Evolutionary conservation across 83 land plant species (phyloP), one percentile per base, ranked within the genome.

Genomic region (Larix sibirica): DNA sequence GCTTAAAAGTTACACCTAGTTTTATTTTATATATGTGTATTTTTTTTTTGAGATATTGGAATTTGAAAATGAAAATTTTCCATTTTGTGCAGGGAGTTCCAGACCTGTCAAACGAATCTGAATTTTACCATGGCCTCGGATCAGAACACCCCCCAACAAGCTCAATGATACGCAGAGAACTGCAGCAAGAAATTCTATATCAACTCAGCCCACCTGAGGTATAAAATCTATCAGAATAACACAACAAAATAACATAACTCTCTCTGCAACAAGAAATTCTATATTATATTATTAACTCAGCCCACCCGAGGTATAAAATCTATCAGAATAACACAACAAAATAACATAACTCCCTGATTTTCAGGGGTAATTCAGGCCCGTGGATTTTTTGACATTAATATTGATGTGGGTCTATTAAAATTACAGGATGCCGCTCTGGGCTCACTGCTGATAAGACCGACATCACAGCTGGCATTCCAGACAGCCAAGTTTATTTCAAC

Each of bases 101-200:
- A 1, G 89, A 90, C 75, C 26, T 90, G 38, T 77, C 84, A 0
- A 81, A 83, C 54, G 85, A 83, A 0, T 80, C 79, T 13, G 84
- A 85, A 1, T 13, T 83, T 4, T 84, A 80, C 21, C 85, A 81
- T 79, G 92, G 90, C 54, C 33, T 77, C 31, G 92, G 92, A 40
- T 23, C 24, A 20, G 90, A 86, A 14, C 71, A 86, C 1, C 90
- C 90, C 18, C 92, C 92, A 21, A 90, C 90, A 23, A 88, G 81
- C 26, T 73, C 68, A 3, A 10, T 74, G 17, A 33, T 88, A 20
- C 79, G 78, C 58, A 80, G 79, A 64, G 88, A 86, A 36, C 84
- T 80, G 13, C 88, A 85, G n/a, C 84, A 85, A 21, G 76, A 85
- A 67, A 62, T 79, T 75, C 24, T 85, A 7, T 87, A 90, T 47